Evolutionary conservation across 768 basidiomycete genomes (phyloP).

Genomic region (Mycena belliarum): DNA sequence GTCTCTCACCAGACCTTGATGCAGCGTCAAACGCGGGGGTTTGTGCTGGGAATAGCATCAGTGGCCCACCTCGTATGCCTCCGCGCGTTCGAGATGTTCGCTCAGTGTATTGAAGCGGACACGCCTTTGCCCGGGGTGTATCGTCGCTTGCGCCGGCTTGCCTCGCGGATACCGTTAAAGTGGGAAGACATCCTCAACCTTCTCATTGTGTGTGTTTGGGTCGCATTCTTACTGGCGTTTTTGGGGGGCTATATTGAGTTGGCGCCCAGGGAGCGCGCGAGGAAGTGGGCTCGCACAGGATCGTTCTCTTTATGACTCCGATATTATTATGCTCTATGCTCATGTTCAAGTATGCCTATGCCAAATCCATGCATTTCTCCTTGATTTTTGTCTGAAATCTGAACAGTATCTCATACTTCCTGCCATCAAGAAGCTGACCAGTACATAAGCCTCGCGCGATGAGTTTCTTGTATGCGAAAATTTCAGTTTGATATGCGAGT

Average conservation of each 20-base stretch:
- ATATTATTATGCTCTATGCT: slow-evolving; percentile 6
- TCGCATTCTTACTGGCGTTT: not conserved
- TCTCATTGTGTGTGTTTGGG: slow-evolving; percentile 14
- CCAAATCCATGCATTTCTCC: not conserved
- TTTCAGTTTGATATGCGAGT: too few species aligned
- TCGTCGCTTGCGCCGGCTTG: slow-evolving; percentile 2
- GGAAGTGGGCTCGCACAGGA: slow-evolving; percentile 20
- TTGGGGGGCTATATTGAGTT: slow-evolving; percentile 8
- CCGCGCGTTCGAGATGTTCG: slow-evolving; percentile 5
- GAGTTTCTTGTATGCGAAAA: too few species aligned
- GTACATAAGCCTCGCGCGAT: too few species aligned
- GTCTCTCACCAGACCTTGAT: slow-evolving; percentile 18
- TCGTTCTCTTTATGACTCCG: slow-evolving; percentile 14
- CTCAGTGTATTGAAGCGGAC: slow-evolving; percentile 12
- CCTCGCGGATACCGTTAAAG: not conserved
- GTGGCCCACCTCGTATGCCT: slow-evolving; percentile 4
- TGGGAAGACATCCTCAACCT: slow-evolving; percentile 14
- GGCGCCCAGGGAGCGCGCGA: slow-evolving; percentile 15
- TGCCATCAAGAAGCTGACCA: too few species aligned
- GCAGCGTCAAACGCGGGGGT: slow-evolving; percentile 14
- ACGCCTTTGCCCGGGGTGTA: slow-evolving; percentile 15
- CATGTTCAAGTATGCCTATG: slow-evolving; percentile 4
- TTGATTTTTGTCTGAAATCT: not conserved
- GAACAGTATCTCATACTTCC: too few species aligned
- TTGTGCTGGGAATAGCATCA: slow-evolving; percentile 2